These are phyloP conservation scores for Diaporthe ampelina DNA, from an alignment of 2,329 filamentous ascomycete genomes.

Conservation along the genomic window DNA sequence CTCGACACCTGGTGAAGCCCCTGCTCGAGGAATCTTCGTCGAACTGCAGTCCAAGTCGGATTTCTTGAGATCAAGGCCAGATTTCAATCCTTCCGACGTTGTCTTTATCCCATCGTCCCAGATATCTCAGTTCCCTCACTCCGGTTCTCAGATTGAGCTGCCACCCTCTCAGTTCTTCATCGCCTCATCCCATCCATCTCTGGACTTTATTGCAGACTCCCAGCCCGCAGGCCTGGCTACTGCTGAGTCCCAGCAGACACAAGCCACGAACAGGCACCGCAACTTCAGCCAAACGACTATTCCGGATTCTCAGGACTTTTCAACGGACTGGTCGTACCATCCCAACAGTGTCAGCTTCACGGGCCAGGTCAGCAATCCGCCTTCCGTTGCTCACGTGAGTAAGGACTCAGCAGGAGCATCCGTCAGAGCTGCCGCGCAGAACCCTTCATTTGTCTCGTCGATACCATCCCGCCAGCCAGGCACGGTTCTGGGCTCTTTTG, in stretches of 20 bases:
- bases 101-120: constrained; percentile 38
- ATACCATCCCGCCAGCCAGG: constrained; percentile 40
- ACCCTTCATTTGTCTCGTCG: constrained; percentile 31
- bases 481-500: constrained; percentile 36
- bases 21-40: constrained; percentile 29
- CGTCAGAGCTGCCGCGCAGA: constrained; percentile 4
- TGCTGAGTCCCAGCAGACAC: background rate
- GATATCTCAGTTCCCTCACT: constrained; percentile 32
- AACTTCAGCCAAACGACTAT: constrained; percentile 54
- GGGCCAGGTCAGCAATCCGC: background rate
- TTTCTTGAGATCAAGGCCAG: constrained; percentile 40
- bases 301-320: constrained; percentile 59
- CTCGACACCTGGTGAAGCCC: constrained; percentile 14
- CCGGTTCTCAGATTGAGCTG: constrained; percentile 27
- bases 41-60: constrained; percentile 40
- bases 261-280: constrained; percentile 31
- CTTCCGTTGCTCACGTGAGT: background rate
- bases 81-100: constrained; percentile 45
- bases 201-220: constrained; percentile 37
- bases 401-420: background rate
- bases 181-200: constrained; percentile 41
- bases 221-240: constrained; percentile 20
- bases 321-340: constrained; percentile 33
- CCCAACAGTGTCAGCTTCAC: constrained; percentile 23
- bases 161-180: constrained; percentile 39